phyloP scores from a whole-genome alignment of 441 rosid genomes.

The Populus hybrid region DNA sequence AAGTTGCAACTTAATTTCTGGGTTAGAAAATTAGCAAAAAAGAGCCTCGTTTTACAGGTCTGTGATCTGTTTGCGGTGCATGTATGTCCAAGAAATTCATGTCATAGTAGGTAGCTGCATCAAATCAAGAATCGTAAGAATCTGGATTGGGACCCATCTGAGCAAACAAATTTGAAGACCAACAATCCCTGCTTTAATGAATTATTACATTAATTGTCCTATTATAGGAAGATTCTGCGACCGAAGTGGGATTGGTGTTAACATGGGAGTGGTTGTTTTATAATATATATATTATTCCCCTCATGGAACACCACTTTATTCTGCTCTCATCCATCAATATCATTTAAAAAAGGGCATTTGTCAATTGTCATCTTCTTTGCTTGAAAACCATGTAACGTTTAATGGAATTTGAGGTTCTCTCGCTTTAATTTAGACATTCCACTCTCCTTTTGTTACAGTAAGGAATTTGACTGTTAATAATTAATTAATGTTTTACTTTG shows the following conservation, averaged over 20 bases:
- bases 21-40: neutral
- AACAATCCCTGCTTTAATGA: neutral
- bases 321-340: neutral
- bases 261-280: conserved; percentile 9
- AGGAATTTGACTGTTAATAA: neutral
- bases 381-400: neutral
- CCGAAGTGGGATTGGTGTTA: conserved; percentile 4
- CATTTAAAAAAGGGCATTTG: neutral
- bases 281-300: too few species aligned
- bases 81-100: neutral
- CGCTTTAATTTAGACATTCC: neutral
- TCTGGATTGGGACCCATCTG: conserved; percentile 6
- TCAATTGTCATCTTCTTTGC: neutral
- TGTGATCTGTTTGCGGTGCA: neutral
- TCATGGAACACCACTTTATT: neutral
- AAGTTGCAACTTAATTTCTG: neutral
- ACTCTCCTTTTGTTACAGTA: neutral
- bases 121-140: conserved; percentile 11
- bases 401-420: neutral
- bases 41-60: neutral
- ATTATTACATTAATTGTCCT: neutral
- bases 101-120: neutral
- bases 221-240: neutral
- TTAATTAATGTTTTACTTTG: neutral
- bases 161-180: neutral